These are phyloP conservation scores for Mesotaenium endlicherianum DNA, from an alignment of 139 green algal genomes.

Conservation along the genomic window DNA sequence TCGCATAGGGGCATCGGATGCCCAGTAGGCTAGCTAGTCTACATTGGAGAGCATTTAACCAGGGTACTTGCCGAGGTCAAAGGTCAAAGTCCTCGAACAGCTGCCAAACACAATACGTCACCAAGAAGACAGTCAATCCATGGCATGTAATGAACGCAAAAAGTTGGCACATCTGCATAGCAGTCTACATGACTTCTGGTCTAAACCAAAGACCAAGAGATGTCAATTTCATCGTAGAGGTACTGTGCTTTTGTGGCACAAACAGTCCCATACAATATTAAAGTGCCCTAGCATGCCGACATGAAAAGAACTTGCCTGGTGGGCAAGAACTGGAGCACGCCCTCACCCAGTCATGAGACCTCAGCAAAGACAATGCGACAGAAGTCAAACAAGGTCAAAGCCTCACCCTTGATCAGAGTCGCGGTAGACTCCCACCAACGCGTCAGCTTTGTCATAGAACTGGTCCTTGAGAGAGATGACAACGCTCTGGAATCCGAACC, in stretches of 20 bases:
- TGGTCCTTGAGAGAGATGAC: constrained; percentile 95
- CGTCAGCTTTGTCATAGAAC: constrained; percentile 94
- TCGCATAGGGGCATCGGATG: too few relatives aligned
- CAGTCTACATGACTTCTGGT: not conserved
- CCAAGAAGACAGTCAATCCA: constrained; percentile 1
- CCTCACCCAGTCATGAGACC: not conserved
- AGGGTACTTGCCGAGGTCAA: constrained; percentile 42
- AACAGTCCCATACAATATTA: not conserved
- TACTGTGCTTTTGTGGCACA: not conserved
- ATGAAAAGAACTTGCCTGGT: not conserved
- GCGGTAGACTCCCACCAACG: constrained; percentile 81
- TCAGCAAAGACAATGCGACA: not conserved
- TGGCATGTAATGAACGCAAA: not conserved
- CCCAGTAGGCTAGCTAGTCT: too few relatives aligned
- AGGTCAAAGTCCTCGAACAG: constrained; percentile 38
- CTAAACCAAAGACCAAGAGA: not conserved
- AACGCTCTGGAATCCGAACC: constrained; percentile 66
- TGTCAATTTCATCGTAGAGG: not conserved
- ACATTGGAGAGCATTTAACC: too few relatives aligned
- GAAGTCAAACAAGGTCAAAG: not conserved
- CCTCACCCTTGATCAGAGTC: constrained; percentile 48
- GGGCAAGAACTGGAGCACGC: not conserved
- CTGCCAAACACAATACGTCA: constrained; percentile 12
- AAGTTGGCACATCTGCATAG: not conserved
- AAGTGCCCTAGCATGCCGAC: not conserved